phyloP scores from a whole-genome alignment of 2,329 filamentous ascomycete species.

The Calonectria hongkongensis region DNA sequence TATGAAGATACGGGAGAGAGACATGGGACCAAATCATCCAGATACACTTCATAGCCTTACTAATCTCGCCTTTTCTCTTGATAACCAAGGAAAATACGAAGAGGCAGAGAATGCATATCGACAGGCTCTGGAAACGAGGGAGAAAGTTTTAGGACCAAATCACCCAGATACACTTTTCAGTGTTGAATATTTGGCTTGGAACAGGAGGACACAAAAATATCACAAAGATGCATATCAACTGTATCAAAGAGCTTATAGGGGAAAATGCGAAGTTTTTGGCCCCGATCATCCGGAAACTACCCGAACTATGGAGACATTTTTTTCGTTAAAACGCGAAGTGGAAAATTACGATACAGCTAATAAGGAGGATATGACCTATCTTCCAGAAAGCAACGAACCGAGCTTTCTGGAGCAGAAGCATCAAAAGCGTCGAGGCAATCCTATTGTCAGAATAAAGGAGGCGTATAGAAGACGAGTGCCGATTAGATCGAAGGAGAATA shows the following conservation, averaged over 20 bases:
- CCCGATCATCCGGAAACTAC: neutral
- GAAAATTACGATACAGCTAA: neutral
- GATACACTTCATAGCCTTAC: neutral
- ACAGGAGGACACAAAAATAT: neutral
- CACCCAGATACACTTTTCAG: neutral
- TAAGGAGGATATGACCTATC: too few species aligned
- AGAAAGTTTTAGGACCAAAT: neutral
- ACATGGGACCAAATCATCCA: neutral
- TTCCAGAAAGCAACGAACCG: too few species aligned
- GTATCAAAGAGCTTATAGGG: neutral
- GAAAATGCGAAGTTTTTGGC: neutral
- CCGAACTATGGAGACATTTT: fast-evolving
- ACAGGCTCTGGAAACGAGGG: neutral
- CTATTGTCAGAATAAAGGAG: neutral
- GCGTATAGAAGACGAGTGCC: neutral
- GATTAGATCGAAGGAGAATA: neutral
- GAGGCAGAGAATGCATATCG: conserved; percentile 41
- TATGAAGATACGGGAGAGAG: neutral
- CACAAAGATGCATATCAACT: neutral
- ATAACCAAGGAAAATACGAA: conserved; percentile 30
- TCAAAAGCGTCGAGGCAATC: neutral
- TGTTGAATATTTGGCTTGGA: neutral
- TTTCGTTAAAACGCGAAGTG: neutral
- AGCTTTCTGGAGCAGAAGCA: neutral
- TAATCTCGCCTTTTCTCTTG: neutral